Conservation (phyloP, 2,329 filamentous ascomycete species). For the Ophiocordyceps sinensis region DNA sequence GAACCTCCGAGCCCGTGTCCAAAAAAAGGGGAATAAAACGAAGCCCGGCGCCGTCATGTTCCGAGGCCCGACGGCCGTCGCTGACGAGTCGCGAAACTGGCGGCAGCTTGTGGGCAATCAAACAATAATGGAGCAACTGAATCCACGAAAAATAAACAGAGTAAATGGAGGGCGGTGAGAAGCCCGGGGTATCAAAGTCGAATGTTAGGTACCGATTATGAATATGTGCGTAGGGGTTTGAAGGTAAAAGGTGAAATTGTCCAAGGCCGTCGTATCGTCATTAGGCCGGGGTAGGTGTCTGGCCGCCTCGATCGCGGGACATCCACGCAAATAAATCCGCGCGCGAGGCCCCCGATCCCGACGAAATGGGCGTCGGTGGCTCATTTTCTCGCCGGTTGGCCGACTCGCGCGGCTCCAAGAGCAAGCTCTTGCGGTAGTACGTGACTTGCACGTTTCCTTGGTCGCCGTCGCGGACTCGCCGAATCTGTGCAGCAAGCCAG, state of each 20-base stretch:
- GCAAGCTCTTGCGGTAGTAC: constrained; percentile 68
- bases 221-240: constrained; percentile 11
- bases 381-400: constrained; percentile 17
- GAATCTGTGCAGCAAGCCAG: constrained; percentile 76
- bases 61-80: neutral
- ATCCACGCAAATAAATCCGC: constrained; percentile 37
- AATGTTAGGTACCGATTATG: constrained; percentile 15
- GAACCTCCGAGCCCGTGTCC: neutral
- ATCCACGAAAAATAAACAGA: constrained; percentile 7
- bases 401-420: constrained; percentile 62
- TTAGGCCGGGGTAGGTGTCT: constrained; percentile 11
- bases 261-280: constrained; percentile 1
- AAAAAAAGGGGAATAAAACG: neutral
- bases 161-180: neutral
- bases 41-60: neutral
- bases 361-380: constrained; percentile 16
- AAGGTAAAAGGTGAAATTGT: neutral
- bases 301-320: constrained; percentile 28
- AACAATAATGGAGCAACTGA: neutral
- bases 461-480: constrained; percentile 52
- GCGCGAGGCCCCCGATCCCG: constrained; percentile 15
- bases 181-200: constrained; percentile 21
- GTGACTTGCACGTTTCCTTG: constrained; percentile 42
- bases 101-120: neutral
- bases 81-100: neutral